These are phyloP conservation scores for Epichloe sp. DNA, from an alignment of 2,329 filamentous ascomycete species.

Conservation along the genomic window DNA sequence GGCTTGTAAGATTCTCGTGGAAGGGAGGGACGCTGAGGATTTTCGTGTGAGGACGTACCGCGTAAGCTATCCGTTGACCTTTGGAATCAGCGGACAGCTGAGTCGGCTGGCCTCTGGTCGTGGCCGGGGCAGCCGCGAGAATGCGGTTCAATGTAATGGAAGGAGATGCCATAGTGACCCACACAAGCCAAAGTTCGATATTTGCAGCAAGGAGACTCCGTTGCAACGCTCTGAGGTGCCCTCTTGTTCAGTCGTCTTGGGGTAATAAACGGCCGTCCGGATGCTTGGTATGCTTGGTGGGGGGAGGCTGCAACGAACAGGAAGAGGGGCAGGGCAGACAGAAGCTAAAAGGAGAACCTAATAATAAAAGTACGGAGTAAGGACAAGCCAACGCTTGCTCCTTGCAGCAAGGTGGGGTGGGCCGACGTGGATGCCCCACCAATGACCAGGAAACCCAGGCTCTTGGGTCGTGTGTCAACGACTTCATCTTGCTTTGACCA, in stretches of 20 bases:
- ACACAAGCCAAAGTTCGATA: neutral
- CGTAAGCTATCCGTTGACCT: slow-evolving; percentile 85
- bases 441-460: neutral
- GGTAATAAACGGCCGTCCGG: neutral
- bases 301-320: neutral
- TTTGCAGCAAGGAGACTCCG: neutral
- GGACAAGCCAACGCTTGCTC: neutral
- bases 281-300: neutral
- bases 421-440: neutral
- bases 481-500: too few relatives aligned
- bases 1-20: neutral
- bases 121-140: slow-evolving; percentile 74
- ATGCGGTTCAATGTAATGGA: slow-evolving; percentile 53
- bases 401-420: neutral
- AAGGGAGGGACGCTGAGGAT: neutral
- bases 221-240: neutral
- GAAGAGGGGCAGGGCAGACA: neutral
- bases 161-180: slow-evolving; percentile 19
- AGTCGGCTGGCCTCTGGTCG: slow-evolving; percentile 74
- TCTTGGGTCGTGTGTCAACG: too few relatives aligned
- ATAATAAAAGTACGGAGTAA: too few relatives aligned
- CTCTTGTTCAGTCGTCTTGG: neutral
- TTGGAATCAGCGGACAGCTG: slow-evolving; percentile 79
- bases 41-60: slow-evolving; percentile 41
- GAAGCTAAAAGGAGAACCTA: neutral